Base-by-base conservation (phyloP, 495 filamentous ascomycete species). In the Tuber melanosporum region DNA sequence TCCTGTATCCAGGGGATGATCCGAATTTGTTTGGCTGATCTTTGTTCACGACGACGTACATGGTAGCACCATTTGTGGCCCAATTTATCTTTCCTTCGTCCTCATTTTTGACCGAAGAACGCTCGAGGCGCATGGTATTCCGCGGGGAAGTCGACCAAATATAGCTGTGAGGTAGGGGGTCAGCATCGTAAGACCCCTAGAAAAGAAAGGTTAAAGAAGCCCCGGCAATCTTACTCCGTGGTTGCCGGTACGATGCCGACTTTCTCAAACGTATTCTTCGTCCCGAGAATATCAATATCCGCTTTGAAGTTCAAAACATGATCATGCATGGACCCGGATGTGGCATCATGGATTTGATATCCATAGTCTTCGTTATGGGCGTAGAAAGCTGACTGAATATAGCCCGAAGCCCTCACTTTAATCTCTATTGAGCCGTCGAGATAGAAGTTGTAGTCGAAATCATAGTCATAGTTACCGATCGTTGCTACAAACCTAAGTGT, bases 271-370 rank as follows among this genome's bases (percentile, higher is more conserved):
- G 85, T 87, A 82, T 89, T 90, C 42, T 83, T 80, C 39, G 83
- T 84, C 49, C 88, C 89, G 15, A 86, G 83, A 70, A 89, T 85
- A 80, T 89, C 87, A 39, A 90, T 84, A 80, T 89, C 89, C 69
- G 85, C 86, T 82, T 90, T 89, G 84, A 86, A 90, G 81, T 88
- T 89, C 41, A 90, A 82, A 9, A 90, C 87, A 76, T 91, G 89
- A 78, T 89, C 88, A 82, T 91, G 89, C 86, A 90, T 89, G 73
- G 84, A 85, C n/a, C 88, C 86, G 44, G 85, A 84, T 2, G 89
- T 82, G 49, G 83, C 83, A 71, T 90, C 87, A 75, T 89, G 86
- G 77, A 89, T 88, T 62, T 86, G 85, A 82, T 87, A 89, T n/a
- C 89, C 88, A 77, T 89, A 89, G 47, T 88, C 86, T n/a, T 86